These are phyloP conservation scores for Tetrapisispora iriomotensis DNA, from an alignment of 805 yeast species.

Conservation along the genomic window DNA sequence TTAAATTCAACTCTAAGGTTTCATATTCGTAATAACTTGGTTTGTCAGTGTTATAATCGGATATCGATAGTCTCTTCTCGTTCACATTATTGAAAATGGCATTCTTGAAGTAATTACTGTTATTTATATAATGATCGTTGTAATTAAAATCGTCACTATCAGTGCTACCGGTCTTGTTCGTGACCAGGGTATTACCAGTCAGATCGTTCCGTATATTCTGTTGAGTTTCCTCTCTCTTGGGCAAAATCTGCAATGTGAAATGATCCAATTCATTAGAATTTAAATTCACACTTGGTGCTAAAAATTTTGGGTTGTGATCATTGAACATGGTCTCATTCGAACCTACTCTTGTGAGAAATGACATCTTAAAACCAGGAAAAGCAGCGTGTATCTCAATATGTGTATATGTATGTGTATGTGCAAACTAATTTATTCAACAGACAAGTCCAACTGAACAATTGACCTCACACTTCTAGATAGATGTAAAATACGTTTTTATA, in stretches of 20 bases:
- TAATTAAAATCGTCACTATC: not conserved
- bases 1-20: constrained; percentile 8
- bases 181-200: constrained; percentile 25
- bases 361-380: too few species aligned
- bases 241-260: constrained; percentile 4
- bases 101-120: not conserved
- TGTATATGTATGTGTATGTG: too few species aligned
- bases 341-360: not conserved
- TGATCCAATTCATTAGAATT: not conserved
- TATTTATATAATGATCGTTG: constrained; percentile 1
- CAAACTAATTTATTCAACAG: too few species aligned
- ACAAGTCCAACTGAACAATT: too few species aligned
- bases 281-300: too few species aligned
- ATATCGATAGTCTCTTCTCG: constrained; percentile 22
- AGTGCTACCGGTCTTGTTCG: constrained; percentile 4
- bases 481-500: too few species aligned
- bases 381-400: too few species aligned
- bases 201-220: constrained; percentile 15
- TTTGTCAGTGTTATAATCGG: constrained; percentile 21
- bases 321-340: constrained; percentile 1
- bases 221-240: not conserved
- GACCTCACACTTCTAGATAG: too few species aligned
- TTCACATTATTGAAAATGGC: not conserved
- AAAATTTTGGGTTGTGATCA: not conserved
- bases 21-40: constrained; percentile 26